These are phyloP conservation scores for Scheffersomyces coipomensis DNA, from an alignment of 805 yeast species.

Conservation along the genomic window DNA sequence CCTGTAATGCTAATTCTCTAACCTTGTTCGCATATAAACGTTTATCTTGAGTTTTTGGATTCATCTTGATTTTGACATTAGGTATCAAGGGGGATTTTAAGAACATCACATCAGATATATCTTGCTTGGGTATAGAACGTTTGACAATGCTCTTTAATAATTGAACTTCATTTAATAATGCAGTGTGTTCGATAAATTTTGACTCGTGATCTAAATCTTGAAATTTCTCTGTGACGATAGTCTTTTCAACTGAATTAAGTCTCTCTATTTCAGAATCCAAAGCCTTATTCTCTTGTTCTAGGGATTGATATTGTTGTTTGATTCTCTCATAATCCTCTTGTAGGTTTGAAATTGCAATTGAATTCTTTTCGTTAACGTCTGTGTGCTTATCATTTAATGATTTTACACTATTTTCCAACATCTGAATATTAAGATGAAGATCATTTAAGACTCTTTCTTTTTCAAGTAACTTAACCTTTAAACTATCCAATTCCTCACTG, in stretches of 20 bases:
- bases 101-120: neutral
- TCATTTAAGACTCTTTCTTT: conserved; percentile 39
- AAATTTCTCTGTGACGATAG: conserved; percentile 17
- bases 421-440: conserved; percentile 41
- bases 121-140: neutral
- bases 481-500: too few relatives aligned
- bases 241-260: neutral
- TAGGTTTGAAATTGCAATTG: neutral
- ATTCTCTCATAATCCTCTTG: neutral
- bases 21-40: conserved; percentile 1
- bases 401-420: conserved; percentile 43
- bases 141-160: conserved; percentile 35
- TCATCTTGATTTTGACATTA: neutral
- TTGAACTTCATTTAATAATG: conserved; percentile 44
- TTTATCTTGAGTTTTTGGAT: too few relatives aligned
- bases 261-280: neutral
- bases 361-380: neutral
- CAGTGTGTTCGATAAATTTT: conserved; percentile 27
- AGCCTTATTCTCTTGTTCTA: neutral
- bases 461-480: conserved; percentile 6
- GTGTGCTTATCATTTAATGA: conserved; percentile 13
- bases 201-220: conserved; percentile 31
- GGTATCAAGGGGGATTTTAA: too few relatives aligned
- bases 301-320: neutral
- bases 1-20: conserved; percentile 3